phyloP scores from a whole-genome alignment of 192 early-diverging fungal genomes.

The Umbelopsis vinacea region DNA sequence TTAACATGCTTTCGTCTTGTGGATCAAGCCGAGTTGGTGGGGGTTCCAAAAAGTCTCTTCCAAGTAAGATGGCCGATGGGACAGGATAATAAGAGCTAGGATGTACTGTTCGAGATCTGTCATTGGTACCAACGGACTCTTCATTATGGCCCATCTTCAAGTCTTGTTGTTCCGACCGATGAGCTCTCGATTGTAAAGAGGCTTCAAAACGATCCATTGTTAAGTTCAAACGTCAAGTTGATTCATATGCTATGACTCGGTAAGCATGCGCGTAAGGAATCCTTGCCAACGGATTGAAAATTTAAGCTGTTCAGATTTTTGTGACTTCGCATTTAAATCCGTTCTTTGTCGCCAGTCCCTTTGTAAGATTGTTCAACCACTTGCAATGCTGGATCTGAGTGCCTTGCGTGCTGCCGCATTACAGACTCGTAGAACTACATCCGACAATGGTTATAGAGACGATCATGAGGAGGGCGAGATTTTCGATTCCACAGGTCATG shows the following conservation, averaged over 20 bases:
- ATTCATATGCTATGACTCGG: background rate
- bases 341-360: background rate
- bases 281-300: background rate
- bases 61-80: background rate
- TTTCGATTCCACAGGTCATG: background rate
- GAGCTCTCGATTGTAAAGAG: background rate
- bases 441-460: background rate
- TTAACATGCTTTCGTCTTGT: slow-evolving; percentile 1
- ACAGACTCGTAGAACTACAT: background rate
- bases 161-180: background rate
- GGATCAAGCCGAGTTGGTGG: background rate
- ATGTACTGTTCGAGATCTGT: background rate
- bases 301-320: background rate
- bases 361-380: background rate
- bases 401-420: slow-evolving; percentile 11
- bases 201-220: slow-evolving; percentile 12
- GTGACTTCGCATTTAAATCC: background rate
- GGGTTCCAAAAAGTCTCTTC: background rate
- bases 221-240: background rate
- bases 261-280: slow-evolving; percentile 3
- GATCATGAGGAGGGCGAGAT: background rate
- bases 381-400: background rate
- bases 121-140: background rate
- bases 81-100: slow-evolving; percentile 14
- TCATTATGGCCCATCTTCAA: background rate